These are phyloP conservation scores for Dactylis glomerata DNA, from an alignment of 176 grass and related monocot species.

Conservation along the genomic window DNA sequence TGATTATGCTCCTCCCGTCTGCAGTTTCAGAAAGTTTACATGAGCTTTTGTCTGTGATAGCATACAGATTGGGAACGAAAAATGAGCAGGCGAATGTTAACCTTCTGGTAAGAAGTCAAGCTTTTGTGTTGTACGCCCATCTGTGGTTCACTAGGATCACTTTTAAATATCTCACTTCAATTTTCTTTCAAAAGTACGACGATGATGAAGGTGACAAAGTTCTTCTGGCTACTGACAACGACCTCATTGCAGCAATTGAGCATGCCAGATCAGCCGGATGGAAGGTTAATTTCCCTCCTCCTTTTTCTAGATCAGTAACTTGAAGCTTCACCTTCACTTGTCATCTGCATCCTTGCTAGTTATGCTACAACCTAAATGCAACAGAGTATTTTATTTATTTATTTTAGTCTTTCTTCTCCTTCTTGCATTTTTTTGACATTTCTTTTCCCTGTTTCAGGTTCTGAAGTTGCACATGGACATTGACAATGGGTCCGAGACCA, in stretches of 20 bases:
- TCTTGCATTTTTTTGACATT: background rate
- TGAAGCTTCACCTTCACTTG: background rate
- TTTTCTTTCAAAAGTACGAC: constrained; percentile 37
- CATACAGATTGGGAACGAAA: constrained; percentile 42
- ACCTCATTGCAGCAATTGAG: constrained; percentile 56
- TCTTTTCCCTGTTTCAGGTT: constrained; percentile 33
- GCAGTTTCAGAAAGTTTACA: constrained; percentile 56
- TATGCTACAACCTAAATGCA: background rate
- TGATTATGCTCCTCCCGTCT: background rate
- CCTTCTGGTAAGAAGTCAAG: constrained; percentile 54
- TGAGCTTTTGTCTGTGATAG: constrained; percentile 57
- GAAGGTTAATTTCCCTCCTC: constrained; percentile 41
- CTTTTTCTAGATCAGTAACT: too few species aligned
- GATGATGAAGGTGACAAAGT: constrained; percentile 90
- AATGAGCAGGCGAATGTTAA: constrained; percentile 36
- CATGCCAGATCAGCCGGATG: constrained; percentile 61
- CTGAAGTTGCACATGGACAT: constrained; percentile 63
- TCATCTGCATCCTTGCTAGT: background rate
- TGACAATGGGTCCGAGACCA: constrained; percentile 29
- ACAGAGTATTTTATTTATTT: background rate
- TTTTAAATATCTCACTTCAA: background rate
- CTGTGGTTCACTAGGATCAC: background rate
- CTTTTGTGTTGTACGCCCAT: background rate
- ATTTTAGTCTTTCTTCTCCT: too few species aligned
- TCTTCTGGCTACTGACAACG: constrained; percentile 44